Conservation (phyloP, 176 grass and related monocot genomes). For the Alloteropsis semialata region DNA sequence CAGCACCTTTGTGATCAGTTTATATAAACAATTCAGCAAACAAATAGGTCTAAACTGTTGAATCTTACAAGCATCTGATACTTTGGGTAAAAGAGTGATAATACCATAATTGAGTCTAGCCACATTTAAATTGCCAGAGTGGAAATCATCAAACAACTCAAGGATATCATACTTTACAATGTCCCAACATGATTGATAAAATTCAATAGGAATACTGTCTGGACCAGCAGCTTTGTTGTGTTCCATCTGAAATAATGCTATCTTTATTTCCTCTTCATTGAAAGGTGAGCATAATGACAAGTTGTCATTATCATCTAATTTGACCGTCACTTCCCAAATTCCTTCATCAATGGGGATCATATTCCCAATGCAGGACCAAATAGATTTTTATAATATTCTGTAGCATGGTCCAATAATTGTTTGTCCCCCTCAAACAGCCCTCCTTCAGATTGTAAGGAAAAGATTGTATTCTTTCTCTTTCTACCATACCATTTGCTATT, state of each 20-base stretch:
- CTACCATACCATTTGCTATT: neutral
- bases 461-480: neutral
- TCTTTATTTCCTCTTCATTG: neutral
- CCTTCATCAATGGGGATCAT: too few relatives aligned
- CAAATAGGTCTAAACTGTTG: too few relatives aligned
- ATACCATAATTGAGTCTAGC: too few relatives aligned
- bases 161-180: neutral
- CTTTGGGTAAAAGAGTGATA: too few relatives aligned
- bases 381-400: neutral
- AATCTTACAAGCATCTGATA: too few relatives aligned
- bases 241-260: neutral
- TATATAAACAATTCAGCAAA: too few relatives aligned
- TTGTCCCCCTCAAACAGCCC: too few relatives aligned
- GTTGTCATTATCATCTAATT: neutral
- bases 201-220: neutral
- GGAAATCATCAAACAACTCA: neutral
- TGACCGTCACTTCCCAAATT: neutral
- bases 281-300: neutral
- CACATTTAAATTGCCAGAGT: neutral
- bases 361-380: neutral
- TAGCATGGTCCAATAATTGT: neutral
- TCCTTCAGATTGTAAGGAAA: too few relatives aligned
- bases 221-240: neutral
- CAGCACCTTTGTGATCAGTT: too few relatives aligned
- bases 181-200: too few relatives aligned